Evolutionary conservation across 805 yeast species (phyloP), one percentile per base, ranked within the genome.

Genomic region (Schwanniomyces polymorphus): DNA sequence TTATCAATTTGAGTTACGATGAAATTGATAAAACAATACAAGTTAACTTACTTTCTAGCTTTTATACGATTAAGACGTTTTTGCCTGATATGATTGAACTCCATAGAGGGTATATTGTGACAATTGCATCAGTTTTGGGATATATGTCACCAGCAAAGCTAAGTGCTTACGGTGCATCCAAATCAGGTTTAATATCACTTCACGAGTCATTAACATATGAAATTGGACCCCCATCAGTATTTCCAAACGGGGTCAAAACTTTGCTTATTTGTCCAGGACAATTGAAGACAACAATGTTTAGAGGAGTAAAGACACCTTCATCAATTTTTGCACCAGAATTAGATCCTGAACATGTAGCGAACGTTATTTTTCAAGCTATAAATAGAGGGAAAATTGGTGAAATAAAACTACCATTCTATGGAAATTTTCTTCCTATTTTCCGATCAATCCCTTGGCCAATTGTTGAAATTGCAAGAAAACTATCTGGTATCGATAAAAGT

Each of bases 251-350:
- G 7, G 79, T 92, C 14, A 84, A 84, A 54, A 85, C 96, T 0
- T 67, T 92, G 46, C 70, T 92, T 29, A 75, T 92, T 0, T 85
- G 94, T 54, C 96, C 97, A 0, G 98, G 98, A 0, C 97, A 92
- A 61, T 64, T 92, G 51, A 78, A 75, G 42, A 90, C 97, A 0
- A 57, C 62, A 2, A 78, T 92, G 89, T 92, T 92, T 62, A 70
- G 72, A 14, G 83, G 84, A 1, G 88, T 92, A 5, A 51, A 65
- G 27, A 86, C 97, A 0, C 97, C 97, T 0, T 83, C 88, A 9
- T 68, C 75, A 3, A 53, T 85, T 4, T 62, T 91, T 7, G 98
- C 98, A 0, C 98, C 97, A 0, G 88, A 86, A 49, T 70, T 91
- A 31, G 85, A 85, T 14, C 91, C 94, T 0, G 59, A 57, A 7